A percentile compares a stretch with the other conserved stretches of the same genome.
Evolutionary conservation across 2,329 filamentous ascomycete species (phyloP).

Genomic region (Fusarium sp.): DNA sequence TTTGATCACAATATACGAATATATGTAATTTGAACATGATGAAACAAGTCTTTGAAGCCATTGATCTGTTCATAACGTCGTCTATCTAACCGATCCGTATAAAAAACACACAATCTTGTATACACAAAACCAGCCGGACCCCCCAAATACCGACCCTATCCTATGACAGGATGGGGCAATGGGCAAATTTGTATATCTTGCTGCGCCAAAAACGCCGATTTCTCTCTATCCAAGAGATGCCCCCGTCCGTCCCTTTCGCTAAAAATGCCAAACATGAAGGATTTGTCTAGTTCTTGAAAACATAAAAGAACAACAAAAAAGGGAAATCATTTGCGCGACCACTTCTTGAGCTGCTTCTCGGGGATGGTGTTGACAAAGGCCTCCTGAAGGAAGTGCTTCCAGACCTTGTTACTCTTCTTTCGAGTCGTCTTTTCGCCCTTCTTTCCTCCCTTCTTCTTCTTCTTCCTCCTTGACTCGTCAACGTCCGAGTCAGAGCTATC

Average conservation of each 20-base stretch:
- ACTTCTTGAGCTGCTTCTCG: constrained; percentile 67
- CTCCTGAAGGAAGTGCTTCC: constrained; percentile 77
- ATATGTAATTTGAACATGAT: not conserved
- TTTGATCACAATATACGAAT: not conserved
- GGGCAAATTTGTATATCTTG: not conserved
- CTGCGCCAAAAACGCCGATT: constrained; percentile 29
- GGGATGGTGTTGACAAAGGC: constrained; percentile 81
- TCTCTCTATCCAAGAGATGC: constrained; percentile 9
- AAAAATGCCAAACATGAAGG: constrained; percentile 28
- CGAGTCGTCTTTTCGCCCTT: constrained; percentile 58
- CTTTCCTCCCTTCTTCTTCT: constrained; percentile 42
- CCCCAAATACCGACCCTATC: not conserved
- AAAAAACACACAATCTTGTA: constrained; percentile 1
- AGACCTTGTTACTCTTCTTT: constrained; percentile 68
- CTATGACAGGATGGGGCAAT: not conserved
- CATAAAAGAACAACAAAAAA: not conserved
- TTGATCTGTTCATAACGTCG: constrained; percentile 17
- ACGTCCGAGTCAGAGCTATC: constrained; percentile 31
- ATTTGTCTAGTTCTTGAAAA: not conserved
- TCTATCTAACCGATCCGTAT: constrained; percentile 17
- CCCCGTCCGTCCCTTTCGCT: constrained; percentile 30
- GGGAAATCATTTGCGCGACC: constrained; percentile 42
- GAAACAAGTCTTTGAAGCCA: not conserved
- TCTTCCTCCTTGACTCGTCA: constrained; percentile 20
- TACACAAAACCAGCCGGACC: not conserved